Conservation (phyloP, 2,329 filamentous ascomycete genomes). For the Hymenoscyphus linearis region DNA sequence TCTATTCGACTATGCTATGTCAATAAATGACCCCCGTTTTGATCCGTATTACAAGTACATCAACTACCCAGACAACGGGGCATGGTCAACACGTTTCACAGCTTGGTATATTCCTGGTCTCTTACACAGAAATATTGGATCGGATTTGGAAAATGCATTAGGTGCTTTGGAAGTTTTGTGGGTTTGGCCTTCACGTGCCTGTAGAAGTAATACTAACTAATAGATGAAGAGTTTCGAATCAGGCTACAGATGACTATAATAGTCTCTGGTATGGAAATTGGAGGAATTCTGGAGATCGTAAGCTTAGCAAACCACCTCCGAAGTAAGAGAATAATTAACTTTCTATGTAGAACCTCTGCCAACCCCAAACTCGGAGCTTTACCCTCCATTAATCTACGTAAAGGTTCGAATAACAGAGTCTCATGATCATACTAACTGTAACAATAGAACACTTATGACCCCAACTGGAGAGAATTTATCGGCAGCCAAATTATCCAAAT, state of each 20-base stretch:
- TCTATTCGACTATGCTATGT: conserved; percentile 38
- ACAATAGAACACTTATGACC: conserved; percentile 49
- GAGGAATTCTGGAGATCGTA: conserved; percentile 36
- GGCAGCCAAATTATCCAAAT: conserved; percentile 53
- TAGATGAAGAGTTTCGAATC: conserved; percentile 30
- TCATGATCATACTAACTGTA: neutral
- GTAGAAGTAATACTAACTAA: conserved; percentile 25
- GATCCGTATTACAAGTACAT: conserved; percentile 40
- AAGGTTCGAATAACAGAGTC: neutral
- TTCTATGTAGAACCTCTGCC: conserved; percentile 32
- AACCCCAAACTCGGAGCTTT: conserved; percentile 32
- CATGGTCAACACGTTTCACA: conserved; percentile 41
- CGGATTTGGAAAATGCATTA: conserved; percentile 46
- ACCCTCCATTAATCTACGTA: conserved; percentile 34
- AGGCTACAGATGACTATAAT: conserved; percentile 35
- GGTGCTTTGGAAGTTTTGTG: conserved; percentile 41
- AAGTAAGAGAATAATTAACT: neutral
- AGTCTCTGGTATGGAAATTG: conserved; percentile 40
- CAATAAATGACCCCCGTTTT: conserved; percentile 36
- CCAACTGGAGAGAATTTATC: conserved; percentile 60
- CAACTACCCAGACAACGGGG: conserved; percentile 38
- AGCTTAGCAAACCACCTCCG: neutral
- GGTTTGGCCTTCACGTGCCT: neutral
- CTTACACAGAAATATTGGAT: conserved; percentile 46
- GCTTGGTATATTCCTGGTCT: conserved; percentile 55